Conservation (phyloP, 345 rosid genomes). For the Gossypium raimondii region DNA sequence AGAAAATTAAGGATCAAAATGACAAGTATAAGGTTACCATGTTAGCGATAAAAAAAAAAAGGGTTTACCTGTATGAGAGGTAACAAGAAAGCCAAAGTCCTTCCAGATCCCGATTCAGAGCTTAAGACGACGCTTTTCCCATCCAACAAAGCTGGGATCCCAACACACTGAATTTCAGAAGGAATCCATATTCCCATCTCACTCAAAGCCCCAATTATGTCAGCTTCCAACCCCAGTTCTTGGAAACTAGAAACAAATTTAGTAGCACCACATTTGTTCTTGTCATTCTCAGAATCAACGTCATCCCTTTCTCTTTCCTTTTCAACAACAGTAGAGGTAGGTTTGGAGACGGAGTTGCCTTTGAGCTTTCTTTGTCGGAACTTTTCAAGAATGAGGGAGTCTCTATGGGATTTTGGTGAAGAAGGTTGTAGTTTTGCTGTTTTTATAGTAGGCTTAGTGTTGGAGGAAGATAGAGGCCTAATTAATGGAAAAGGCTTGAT, state of each 20-base stretch:
- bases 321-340: slow-evolving; percentile 12
- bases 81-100: slow-evolving; percentile 56
- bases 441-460: background rate
- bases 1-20: background rate
- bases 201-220: slow-evolving; percentile 41
- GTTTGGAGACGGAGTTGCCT: slow-evolving; percentile 17
- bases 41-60: background rate
- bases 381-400: slow-evolving; percentile 36
- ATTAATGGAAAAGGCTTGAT: slow-evolving; percentile 2
- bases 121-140: slow-evolving; percentile 57
- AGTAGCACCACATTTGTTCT: slow-evolving; percentile 21
- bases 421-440: background rate
- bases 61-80: slow-evolving; percentile 58
- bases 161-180: slow-evolving; percentile 64
- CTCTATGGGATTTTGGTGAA: slow-evolving; percentile 14
- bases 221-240: slow-evolving; percentile 51
- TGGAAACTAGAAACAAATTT: slow-evolving; percentile 36
- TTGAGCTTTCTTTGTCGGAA: slow-evolving; percentile 46
- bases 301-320: background rate
- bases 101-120: slow-evolving; percentile 60
- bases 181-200: slow-evolving; percentile 56
- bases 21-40: background rate
- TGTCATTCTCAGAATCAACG: slow-evolving; percentile 9
- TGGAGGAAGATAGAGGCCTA: slow-evolving; percentile 17
- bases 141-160: slow-evolving; percentile 56